Percentiles rank a stretch among this genome's conserved stretches.
Evolutionary conservation across 2,329 filamentous ascomycete genomes (phyloP).

Genomic region (Alternaria triticina): DNA sequence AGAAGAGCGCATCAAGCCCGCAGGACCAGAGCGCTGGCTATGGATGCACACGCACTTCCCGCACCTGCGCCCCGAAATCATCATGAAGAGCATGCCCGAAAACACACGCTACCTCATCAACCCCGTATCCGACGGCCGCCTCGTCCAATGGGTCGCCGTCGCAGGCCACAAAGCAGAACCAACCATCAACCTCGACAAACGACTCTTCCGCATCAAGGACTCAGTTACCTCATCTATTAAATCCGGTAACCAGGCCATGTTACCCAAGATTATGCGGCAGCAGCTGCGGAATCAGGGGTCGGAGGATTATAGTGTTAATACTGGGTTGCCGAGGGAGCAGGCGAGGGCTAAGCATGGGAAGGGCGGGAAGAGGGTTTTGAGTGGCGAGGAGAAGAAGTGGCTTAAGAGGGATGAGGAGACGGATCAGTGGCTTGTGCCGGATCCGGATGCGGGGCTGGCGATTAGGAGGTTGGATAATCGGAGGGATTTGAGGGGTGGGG

Average conservation of each 20-base stretch:
- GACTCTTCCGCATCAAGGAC: slow-evolving; percentile 21
- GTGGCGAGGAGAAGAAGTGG: slow-evolving; percentile 8
- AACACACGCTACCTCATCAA: slow-evolving; percentile 24
- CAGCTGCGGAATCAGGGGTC: slow-evolving; percentile 1
- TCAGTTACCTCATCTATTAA: slow-evolving; percentile 14
- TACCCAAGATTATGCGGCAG: slow-evolving; percentile 17
- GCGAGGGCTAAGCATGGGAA: background rate
- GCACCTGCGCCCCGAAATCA: slow-evolving; percentile 40
- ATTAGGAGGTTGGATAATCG: background rate
- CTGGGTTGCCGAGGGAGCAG: slow-evolving; percentile 7
- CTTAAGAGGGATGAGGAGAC: background rate
- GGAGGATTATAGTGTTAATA: slow-evolving; percentile 7
- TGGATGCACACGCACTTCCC: slow-evolving; percentile 37
- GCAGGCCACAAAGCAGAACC: background rate
- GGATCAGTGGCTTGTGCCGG: background rate
- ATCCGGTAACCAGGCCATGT: slow-evolving; percentile 10
- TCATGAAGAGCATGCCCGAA: slow-evolving; percentile 37
- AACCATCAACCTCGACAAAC: slow-evolving; percentile 8
- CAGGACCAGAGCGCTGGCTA: slow-evolving; percentile 11
- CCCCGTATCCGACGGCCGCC: slow-evolving; percentile 30
- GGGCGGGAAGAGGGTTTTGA: background rate
- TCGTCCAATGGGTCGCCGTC: slow-evolving; percentile 34
- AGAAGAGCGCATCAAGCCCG: slow-evolving; percentile 1
- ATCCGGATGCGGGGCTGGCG: background rate
- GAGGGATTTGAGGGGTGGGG: background rate